Conservation (phyloP, 2,329 filamentous ascomycete genomes). For the Chaetomium sp. region DNA sequence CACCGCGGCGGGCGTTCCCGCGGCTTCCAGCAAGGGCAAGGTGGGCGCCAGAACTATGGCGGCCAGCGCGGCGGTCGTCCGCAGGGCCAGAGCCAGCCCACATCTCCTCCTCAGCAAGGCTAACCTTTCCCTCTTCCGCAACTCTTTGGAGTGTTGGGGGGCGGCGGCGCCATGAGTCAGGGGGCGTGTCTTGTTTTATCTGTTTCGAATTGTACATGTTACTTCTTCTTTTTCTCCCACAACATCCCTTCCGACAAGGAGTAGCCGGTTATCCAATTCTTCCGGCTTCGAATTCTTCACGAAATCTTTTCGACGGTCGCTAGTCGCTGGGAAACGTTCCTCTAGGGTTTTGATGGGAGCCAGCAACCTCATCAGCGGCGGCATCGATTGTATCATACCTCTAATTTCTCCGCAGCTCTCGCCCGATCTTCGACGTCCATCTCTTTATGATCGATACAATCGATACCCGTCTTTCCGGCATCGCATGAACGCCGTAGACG, state of each 20-base stretch:
- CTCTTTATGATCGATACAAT: constrained; percentile 21
- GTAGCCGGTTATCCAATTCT: neutral
- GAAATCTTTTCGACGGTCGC: neutral
- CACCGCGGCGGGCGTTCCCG: constrained; percentile 42
- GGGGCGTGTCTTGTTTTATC: constrained; percentile 22
- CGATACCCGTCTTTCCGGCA: constrained; percentile 13
- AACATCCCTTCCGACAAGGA: constrained; percentile 17
- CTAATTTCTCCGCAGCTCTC: constrained; percentile 22
- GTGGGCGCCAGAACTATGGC: constrained; percentile 38
- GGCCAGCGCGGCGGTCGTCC: constrained; percentile 37
- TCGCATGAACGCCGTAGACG: constrained; percentile 12
- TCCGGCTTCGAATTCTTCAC: constrained; percentile 3
- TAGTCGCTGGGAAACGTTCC: neutral
- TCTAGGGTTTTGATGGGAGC: neutral
- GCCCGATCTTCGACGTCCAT: constrained; percentile 18
- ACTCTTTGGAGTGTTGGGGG: constrained; percentile 6
- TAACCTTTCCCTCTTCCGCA: constrained; percentile 22
- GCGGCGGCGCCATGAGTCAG: constrained; percentile 21
- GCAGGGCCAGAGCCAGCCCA: constrained; percentile 33
- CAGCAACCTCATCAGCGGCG: constrained; percentile 5
- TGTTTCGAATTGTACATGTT: constrained; percentile 36
- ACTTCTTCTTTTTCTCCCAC: constrained; percentile 11
- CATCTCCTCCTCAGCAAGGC: constrained; percentile 31
- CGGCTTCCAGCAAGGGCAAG: constrained; percentile 37
- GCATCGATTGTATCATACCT: constrained; percentile 32